These are phyloP conservation scores for Botryotinia narcissicola DNA, from an alignment of 2,329 filamentous ascomycete genomes.

Conservation along the genomic window DNA sequence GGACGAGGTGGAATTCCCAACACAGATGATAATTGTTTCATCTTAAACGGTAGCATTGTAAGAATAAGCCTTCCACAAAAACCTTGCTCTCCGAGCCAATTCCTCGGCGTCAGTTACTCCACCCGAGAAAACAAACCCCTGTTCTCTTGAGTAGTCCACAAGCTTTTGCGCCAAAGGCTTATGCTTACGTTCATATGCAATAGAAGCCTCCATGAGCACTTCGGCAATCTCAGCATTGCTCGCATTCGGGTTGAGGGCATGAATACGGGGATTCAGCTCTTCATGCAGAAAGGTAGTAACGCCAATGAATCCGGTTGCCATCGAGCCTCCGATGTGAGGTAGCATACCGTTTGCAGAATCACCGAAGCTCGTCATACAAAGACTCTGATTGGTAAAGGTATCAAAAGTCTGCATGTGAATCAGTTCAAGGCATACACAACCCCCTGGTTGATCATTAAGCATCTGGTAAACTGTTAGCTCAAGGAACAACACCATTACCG, in stretches of 20 bases:
- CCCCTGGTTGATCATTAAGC: constrained; percentile 16
- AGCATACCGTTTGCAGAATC: constrained; percentile 24
- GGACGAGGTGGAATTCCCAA: neutral
- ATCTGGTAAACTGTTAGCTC: constrained; percentile 13
- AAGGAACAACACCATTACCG: neutral
- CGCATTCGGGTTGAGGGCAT: constrained; percentile 15
- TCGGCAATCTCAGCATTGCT: constrained; percentile 21
- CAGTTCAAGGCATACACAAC: constrained; percentile 21
- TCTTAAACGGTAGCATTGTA: constrained; percentile 8
- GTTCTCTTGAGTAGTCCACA: constrained; percentile 22
- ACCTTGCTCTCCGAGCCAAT: constrained; percentile 20
- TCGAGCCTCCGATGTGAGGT: constrained; percentile 23
- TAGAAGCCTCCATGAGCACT: constrained; percentile 14
- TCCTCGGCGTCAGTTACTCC: constrained; percentile 19
- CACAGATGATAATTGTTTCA: neutral
- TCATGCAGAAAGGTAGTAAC: constrained; percentile 22
- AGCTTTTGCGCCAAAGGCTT: constrained; percentile 21
- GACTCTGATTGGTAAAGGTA: constrained; percentile 18
- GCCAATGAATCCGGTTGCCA: constrained; percentile 23
- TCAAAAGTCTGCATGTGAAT: constrained; percentile 15
- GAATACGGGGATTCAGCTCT: constrained; percentile 22
- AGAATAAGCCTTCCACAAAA: constrained; percentile 22
- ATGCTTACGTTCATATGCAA: constrained; percentile 21
- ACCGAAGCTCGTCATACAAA: constrained; percentile 23
- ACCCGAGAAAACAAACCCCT: constrained; percentile 21